These are phyloP conservation scores for Aspergillus sp. DNA, from an alignment of 2,329 filamentous ascomycete genomes.

Conservation along the genomic window DNA sequence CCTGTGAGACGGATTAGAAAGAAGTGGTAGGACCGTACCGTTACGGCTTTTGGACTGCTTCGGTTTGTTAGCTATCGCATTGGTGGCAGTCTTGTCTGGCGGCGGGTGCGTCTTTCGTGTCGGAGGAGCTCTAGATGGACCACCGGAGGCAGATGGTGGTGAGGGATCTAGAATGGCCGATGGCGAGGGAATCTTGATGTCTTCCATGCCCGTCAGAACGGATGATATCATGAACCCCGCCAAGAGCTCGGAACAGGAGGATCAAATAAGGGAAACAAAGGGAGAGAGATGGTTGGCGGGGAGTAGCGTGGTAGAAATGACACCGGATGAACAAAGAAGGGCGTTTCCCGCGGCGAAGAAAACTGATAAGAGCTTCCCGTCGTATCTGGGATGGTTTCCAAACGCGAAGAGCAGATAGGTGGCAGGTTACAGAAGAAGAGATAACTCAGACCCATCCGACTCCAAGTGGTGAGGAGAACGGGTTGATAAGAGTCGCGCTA, in stretches of 20 bases:
- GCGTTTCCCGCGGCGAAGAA: neutral
- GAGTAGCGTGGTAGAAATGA: neutral
- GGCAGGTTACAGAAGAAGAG: slow-evolving; percentile 12
- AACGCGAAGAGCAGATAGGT: slow-evolving; percentile 11
- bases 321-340: neutral
- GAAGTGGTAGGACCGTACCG: slow-evolving; percentile 51
- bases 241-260: neutral
- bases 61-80: slow-evolving; percentile 49
- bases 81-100: slow-evolving; percentile 6
- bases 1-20: slow-evolving; percentile 7
- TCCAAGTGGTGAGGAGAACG: slow-evolving; percentile 22
- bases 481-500: slow-evolving; percentile 21
- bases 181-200: slow-evolving; percentile 60
- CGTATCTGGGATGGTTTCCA: slow-evolving; percentile 6
- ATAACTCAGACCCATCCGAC: slow-evolving; percentile 18
- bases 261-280: neutral
- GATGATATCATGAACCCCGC: slow-evolving; percentile 12
- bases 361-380: slow-evolving; percentile 16
- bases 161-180: slow-evolving; percentile 50
- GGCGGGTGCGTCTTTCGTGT: slow-evolving; percentile 20
- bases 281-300: neutral
- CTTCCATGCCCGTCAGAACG: slow-evolving; percentile 51
- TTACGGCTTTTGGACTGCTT: slow-evolving; percentile 76
- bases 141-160: slow-evolving; percentile 22
- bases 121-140: slow-evolving; percentile 26